Evolutionary conservation across 768 basidiomycete species (phyloP), one percentile per base, ranked within the genome.

Genomic region (Dentipellis fragilis): DNA sequence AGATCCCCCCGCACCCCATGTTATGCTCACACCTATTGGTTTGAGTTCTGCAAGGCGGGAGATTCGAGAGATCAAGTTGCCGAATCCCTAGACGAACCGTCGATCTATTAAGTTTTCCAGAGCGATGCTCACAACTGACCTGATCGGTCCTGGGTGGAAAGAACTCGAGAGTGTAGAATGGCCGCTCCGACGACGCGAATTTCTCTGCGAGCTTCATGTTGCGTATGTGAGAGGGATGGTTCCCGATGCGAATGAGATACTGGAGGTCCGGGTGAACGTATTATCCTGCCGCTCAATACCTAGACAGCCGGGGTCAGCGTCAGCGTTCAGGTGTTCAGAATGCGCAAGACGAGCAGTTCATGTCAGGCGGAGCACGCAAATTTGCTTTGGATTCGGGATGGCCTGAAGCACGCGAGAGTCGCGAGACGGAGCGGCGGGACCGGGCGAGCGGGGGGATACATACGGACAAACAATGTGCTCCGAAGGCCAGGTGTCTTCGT

Each of bases 1-100:
- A 7, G 84, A 83, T 2, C 96, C 95, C 10, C 96, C 95, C 0
- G 96, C 95, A 46, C 96, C 96, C 96, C 96, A 98, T 64, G 96
- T 98, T 19, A 98, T 79, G 64, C 86, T 93, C 56, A 98, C 79
- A 21, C 89, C 93, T 6, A 93, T 75, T 6, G 93, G 93, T 37
- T 82, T 72, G 12, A 98, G 75, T 6, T 73, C 64, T n/a, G 85
- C 75, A 56, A 98, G 75, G 50, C 96, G 81, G 29, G 85, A 80
- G 60, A 98, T 90, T 47, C 96, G 89, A 51, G 89, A 75, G 58
- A 93, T 74, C 21, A 99, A 77, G 67, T 99, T 99, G 64, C 89
- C 84, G 64, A 96, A 89, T 51, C 95, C 95, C 84, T 94, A 69
- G 35, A 63, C 61, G 10, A 16, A 42, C 29, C 34, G 38, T 59